Evolutionary conservation across 192 early-diverging fungal species (phyloP).

Genomic region (Dispira parvispora): DNA sequence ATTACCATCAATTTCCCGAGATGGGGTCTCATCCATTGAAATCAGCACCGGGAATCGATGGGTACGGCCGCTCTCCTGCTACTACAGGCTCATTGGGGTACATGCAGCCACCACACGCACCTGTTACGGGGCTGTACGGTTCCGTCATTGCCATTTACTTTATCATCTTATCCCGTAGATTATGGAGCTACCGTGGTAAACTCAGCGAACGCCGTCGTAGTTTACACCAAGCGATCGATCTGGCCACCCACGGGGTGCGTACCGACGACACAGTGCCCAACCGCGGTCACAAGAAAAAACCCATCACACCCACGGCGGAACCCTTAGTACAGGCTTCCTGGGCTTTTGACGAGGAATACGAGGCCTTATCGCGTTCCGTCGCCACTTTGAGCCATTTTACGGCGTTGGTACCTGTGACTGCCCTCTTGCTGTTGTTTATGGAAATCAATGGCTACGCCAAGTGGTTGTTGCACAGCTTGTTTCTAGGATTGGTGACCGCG

Average conservation of each 20-base stretch:
- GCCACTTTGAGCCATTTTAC: neutral
- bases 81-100: too few relatives aligned
- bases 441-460: neutral
- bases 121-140: conserved; percentile 1
- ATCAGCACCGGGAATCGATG: too few relatives aligned
- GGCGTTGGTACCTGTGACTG: neutral
- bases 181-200: neutral
- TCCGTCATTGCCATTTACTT: neutral
- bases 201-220: neutral
- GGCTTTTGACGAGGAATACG: conserved; percentile 2
- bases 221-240: neutral
- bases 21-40: too few relatives aligned
- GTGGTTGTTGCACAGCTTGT: neutral
- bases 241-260: neutral
- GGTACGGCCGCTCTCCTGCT: too few relatives aligned
- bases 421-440: conserved; percentile 2
- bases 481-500: neutral
- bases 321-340: conserved; percentile 1
- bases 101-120: neutral
- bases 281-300: neutral
- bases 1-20: too few relatives aligned
- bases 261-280: neutral
- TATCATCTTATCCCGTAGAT: neutral
- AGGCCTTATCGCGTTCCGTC: neutral
- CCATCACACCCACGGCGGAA: neutral